Evolutionary conservation across 495 filamentous ascomycete genomes (phyloP).

Genomic region (Penicillium maclennaniae): DNA sequence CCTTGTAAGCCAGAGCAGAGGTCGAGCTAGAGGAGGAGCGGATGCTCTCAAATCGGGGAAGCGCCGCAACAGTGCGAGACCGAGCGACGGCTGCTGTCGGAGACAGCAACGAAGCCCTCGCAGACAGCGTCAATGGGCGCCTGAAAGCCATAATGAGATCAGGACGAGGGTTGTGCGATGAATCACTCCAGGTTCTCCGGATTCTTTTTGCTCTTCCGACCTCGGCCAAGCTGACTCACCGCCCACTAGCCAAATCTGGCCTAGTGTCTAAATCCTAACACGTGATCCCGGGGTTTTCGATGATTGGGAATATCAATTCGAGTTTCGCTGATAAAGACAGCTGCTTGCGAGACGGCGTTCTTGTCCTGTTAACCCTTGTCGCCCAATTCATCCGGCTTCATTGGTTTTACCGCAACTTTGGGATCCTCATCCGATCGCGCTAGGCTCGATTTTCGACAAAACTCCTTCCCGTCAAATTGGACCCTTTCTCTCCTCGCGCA

Average conservation of each 20-base stretch:
- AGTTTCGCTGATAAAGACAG: not conserved
- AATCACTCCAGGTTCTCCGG: slow-evolving; percentile 26
- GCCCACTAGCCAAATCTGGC: slow-evolving; percentile 5
- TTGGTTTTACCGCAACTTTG: not conserved
- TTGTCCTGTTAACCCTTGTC: not conserved
- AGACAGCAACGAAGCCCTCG: slow-evolving; percentile 36
- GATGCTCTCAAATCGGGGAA: slow-evolving; percentile 35
- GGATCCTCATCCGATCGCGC: not conserved
- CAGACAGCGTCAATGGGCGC: slow-evolving; percentile 41
- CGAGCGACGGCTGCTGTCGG: slow-evolving; percentile 27
- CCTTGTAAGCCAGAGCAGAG: slow-evolving; percentile 94
- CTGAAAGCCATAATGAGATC: slow-evolving; percentile 46
- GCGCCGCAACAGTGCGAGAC: slow-evolving; percentile 32
- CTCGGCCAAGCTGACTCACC: slow-evolving; percentile 39
- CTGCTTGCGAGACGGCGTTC: not conserved
- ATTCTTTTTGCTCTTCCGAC: slow-evolving; percentile 40
- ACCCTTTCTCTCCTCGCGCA: slow-evolving; percentile 6
- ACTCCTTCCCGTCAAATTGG: slow-evolving; percentile 22
- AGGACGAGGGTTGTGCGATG: slow-evolving; percentile 23
- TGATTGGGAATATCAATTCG: slow-evolving; percentile 1
- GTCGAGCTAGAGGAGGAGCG: slow-evolving; percentile 62
- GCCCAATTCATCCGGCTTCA: not conserved
- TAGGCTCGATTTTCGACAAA: slow-evolving; percentile 17
- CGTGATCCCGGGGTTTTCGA: not conserved
- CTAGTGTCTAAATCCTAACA: not conserved